Percentiles rank a stretch among this genome's conserved stretches.
These are phyloP conservation scores for Fusarium albidum DNA, from an alignment of 2,329 filamentous ascomycete species.

Conservation along the genomic window DNA sequence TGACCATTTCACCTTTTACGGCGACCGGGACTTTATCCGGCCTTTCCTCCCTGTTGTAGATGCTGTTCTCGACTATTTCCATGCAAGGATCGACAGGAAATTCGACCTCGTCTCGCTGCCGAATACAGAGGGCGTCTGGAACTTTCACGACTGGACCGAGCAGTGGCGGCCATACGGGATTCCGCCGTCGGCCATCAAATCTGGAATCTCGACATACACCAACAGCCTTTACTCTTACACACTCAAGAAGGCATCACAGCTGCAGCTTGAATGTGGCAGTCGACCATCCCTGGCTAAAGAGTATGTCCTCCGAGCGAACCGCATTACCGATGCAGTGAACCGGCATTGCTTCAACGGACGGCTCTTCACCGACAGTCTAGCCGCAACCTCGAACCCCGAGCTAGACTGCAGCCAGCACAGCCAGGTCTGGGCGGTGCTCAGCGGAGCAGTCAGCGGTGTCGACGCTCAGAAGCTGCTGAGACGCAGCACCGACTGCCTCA, in stretches of 20 bases:
- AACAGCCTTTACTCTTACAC: constrained; percentile 47
- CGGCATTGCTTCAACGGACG: constrained; percentile 42
- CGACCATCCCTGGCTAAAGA: constrained; percentile 42
- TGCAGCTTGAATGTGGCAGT: constrained; percentile 43
- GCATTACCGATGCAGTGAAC: constrained; percentile 34
- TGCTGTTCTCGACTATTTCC: constrained; percentile 43
- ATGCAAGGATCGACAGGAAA: not conserved
- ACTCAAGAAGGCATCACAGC: constrained; percentile 42
- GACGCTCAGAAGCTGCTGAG: too few species aligned
- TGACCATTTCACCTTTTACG: constrained; percentile 47
- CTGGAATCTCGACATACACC: constrained; percentile 41
- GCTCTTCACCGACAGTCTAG: constrained; percentile 45
- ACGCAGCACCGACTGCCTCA: too few species aligned
- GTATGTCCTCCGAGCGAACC: constrained; percentile 36
- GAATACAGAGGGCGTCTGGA: constrained; percentile 29
- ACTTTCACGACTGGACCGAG: constrained; percentile 46
- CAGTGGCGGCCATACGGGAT: constrained; percentile 44
- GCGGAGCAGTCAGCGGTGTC: too few species aligned
- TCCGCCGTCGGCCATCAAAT: constrained; percentile 44
- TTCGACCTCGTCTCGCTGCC: constrained; percentile 5
- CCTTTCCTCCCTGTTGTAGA: constrained; percentile 42
- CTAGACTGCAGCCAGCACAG: constrained; percentile 45
- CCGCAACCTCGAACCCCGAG: constrained; percentile 32
- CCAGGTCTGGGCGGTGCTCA: constrained; percentile 47
- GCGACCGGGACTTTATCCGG: constrained; percentile 38